These are phyloP conservation scores for Carex arenaria DNA, from an alignment of 202 grass and related monocot species.

Conservation along the genomic window DNA sequence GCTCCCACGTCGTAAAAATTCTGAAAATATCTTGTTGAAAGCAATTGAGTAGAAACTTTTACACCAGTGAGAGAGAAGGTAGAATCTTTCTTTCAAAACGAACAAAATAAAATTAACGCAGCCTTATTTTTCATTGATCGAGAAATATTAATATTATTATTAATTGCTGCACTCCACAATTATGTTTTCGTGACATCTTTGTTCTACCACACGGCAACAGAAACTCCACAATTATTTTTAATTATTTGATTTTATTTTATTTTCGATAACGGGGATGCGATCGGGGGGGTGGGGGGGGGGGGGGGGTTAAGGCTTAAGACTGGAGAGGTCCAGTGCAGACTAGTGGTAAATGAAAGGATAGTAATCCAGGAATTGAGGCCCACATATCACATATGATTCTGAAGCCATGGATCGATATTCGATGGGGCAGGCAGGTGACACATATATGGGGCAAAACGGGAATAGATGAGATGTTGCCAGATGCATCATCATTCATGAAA, in stretches of 20 bases:
- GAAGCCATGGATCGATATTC: not conserved
- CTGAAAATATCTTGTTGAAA: slow-evolving; percentile 17
- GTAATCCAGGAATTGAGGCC: not conserved
- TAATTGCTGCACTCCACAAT: not conserved
- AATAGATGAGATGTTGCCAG: slow-evolving; percentile 1
- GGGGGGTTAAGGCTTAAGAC: not conserved
- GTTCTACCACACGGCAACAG: slow-evolving; percentile 20
- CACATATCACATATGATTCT: not conserved
- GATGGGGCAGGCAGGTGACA: slow-evolving; percentile 15
- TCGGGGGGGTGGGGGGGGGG: too few species aligned
- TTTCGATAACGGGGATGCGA: not conserved
- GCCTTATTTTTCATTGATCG: not conserved
- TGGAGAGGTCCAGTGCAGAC: slow-evolving; percentile 4
- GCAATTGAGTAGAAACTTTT: not conserved
- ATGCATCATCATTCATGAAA: slow-evolving; percentile 3
- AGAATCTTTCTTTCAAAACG: slow-evolving; percentile 2
- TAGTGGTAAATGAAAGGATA: slow-evolving; percentile 16
- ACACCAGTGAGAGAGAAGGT: not conserved
- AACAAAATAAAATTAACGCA: not conserved
- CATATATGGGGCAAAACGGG: slow-evolving; percentile 15
- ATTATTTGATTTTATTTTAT: not conserved
- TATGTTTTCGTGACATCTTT: slow-evolving; percentile 18
- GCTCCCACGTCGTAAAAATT: not conserved
- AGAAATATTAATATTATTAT: not conserved
- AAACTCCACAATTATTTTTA: slow-evolving; percentile 22